phyloP scores from a whole-genome alignment of 2,329 filamentous ascomycete genomes.

The Alternaria novae-zelandiae region DNA sequence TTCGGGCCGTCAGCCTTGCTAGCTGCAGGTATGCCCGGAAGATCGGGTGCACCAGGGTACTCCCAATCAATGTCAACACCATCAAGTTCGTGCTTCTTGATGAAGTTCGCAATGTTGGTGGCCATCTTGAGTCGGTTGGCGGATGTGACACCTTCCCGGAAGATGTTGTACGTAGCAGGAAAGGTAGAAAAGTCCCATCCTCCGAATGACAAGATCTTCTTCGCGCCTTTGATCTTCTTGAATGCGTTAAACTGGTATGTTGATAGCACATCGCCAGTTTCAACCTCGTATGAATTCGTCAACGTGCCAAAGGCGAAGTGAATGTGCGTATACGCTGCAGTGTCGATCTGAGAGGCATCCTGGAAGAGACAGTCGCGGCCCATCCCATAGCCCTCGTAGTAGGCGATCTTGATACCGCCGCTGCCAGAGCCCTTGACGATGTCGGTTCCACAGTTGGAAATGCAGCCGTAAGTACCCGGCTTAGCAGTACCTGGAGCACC shows the following conservation, averaged over 20 bases:
- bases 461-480: constrained; percentile 16
- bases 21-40: constrained; percentile 43
- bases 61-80: constrained; percentile 58
- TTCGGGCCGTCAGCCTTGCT: neutral
- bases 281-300: neutral
- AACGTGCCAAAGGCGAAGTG: constrained; percentile 20
- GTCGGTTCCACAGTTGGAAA: constrained; percentile 22
- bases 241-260: constrained; percentile 11
- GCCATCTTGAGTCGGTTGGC: constrained; percentile 47
- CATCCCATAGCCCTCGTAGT: constrained; percentile 17
- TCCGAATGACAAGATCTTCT: constrained; percentile 54
- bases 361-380: constrained; percentile 18
- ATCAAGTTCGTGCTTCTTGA: constrained; percentile 31
- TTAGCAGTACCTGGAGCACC: constrained; percentile 12
- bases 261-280: neutral
- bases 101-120: constrained; percentile 30
- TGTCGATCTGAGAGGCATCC: neutral
- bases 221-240: constrained; percentile 24
- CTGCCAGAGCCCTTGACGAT: constrained; percentile 14
- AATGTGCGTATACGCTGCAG: constrained; percentile 17
- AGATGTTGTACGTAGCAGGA: constrained; percentile 47
- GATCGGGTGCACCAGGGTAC: constrained; percentile 40
- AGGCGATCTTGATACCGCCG: constrained; percentile 12
- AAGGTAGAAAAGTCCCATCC: constrained; percentile 55
- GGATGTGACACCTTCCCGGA: constrained; percentile 45